Conservation (phyloP, 805 yeast species). For the Kluyveromyces siamensis region DNA sequence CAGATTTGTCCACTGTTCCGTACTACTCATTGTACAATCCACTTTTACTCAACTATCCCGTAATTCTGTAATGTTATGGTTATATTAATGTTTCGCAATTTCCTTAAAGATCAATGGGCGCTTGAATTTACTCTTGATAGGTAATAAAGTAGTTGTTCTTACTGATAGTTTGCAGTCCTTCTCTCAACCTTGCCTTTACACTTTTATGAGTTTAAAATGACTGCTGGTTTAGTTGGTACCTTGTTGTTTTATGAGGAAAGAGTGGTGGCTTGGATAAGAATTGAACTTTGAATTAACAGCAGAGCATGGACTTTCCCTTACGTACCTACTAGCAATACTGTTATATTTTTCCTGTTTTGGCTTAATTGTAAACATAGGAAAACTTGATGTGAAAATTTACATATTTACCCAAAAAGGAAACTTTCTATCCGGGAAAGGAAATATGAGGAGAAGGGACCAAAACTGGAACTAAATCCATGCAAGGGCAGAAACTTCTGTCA, state of each 20-base stretch:
- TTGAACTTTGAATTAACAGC: background rate
- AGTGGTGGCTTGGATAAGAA: too few relatives aligned
- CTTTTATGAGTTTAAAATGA: too few relatives aligned
- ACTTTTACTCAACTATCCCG: background rate
- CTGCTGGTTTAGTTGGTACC: too few relatives aligned
- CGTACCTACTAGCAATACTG: background rate
- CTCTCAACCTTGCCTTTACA: too few relatives aligned
- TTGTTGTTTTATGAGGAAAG: too few relatives aligned
- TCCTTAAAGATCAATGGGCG: background rate
- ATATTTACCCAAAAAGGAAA: background rate
- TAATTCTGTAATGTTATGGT: background rate
- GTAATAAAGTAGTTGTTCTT: too few relatives aligned
- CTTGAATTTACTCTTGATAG: background rate
- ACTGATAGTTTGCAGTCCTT: too few relatives aligned
- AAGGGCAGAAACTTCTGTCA: background rate
- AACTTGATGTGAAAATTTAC: background rate
- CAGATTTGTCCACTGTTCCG: constrained; percentile 3
- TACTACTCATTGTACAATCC: background rate
- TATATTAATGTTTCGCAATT: background rate
- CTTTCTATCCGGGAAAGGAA: background rate
- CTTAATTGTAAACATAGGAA: constrained; percentile 2
- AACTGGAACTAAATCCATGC: background rate
- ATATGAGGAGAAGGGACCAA: background rate
- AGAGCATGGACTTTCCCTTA: background rate
- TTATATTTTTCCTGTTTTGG: constrained; percentile 4